Evolutionary conservation across 1,139 yeast genomes (phyloP), one percentile per base, ranked within the genome.

Genomic region (Diutina mesorugosa): DNA sequence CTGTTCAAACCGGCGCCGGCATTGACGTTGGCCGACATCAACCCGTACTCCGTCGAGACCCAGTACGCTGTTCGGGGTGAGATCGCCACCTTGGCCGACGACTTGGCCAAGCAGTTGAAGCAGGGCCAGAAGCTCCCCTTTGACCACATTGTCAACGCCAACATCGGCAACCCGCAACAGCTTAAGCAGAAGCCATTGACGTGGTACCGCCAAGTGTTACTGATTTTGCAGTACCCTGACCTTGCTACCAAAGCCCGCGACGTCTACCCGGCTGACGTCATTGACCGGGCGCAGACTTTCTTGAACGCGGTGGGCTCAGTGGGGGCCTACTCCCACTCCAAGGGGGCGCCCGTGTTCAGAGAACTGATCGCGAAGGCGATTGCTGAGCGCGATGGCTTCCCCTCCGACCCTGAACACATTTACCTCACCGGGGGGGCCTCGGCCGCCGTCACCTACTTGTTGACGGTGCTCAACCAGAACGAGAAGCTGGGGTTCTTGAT

Each of bases 161-260:
- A 95, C 69, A 93, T 93, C 60, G 99, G 99, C 45, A 95, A 95
- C 68, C 99, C 99, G 1, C 99, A 93, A 70, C 98, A 91, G 68
- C 78, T 93, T 65, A 93, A 89, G 64, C 99, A 93, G 70, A 80
- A 84, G 65, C 99, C 99, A 1, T 76, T 93, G 65, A 89, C 96
- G n/a, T 95, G 95, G 77, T 90, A 90, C 71, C 80, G 99, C 66
- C 96, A 91, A 68, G 96, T 91, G 4, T 74, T 91, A 60, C 81
- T 97, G 0, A 72, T 91, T 54, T 73, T 91, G 64, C 97, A 93
- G 71, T 87, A 89, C 67, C 98, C 99, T 0, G 80, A 78, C 45
- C 70, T 91, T 57, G 65, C 90, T 56, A 35, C 41, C n/a, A 65
- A 67, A 28, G 56, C 64, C 50, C 57, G 61, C 6, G 63, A 67